Evolutionary conservation across 2,329 filamentous ascomycete species (phyloP), one percentile per base, ranked within the genome.

Genomic region (Fusarium sp.): DNA sequence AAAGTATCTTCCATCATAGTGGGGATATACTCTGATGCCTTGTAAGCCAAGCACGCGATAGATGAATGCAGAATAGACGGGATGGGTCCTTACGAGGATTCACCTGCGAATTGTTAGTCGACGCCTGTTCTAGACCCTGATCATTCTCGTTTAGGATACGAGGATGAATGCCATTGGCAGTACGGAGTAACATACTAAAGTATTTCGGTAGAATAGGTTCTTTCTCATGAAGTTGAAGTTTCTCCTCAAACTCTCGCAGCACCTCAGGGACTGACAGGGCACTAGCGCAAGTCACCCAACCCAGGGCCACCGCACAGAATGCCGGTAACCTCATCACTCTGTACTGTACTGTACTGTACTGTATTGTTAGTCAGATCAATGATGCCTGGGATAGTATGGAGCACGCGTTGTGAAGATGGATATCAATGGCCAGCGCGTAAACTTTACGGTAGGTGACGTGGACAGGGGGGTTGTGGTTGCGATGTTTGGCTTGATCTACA

Each of bases 1-100:
- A 43, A 78, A 76, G 61, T 82, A 85, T 15, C 80, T 77, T 5
- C 51, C 49, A 50, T 81, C 80, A 63, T 81, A 82, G 55, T 79
- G 77, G 15, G 63, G 56, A 42, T 71, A 39, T 27, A 52, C 31
- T 47, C 75, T 76, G 53, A 46, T 40, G 21, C 20, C 11, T 27
- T 18, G 41, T 74, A 55, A 73, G 66, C 42, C 42, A 54, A 10
- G 11, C 13, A 42, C 2, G 20, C 33, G 33, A 33, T 6, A 6
- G 10, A 25, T n/a, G n/a, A n/a, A n/a, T n/a, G 25, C 25, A 25
- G 31, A 17, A 33, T 17, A 13, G 4, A 10, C 7, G 13, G 20
- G 20, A 18, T 39, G 33, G 14, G 18, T 27, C 69, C 72, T 62
- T 48, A 74, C 72, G 33, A 11, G 23, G 72, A 58, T 48, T 74